Evolutionary conservation across 2,329 filamentous ascomycete species (phyloP).

Genomic region (Diaporthe eres): DNA sequence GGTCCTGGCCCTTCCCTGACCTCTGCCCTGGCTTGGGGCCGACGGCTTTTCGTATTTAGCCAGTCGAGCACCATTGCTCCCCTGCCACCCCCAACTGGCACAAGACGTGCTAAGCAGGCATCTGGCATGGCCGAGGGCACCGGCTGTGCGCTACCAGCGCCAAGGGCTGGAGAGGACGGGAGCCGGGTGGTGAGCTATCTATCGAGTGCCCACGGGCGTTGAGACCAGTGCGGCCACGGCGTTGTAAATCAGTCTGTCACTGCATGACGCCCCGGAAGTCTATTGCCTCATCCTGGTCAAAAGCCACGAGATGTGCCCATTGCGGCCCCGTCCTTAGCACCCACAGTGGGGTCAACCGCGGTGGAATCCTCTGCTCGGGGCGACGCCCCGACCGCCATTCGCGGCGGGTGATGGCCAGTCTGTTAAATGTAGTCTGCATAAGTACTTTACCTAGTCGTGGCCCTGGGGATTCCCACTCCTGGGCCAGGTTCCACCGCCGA

Average conservation of each 20-base stretch:
- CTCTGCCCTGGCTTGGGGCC: not conserved
- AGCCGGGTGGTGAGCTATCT: slow-evolving; percentile 2
- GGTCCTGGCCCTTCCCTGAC: not conserved
- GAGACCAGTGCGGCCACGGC: not conserved
- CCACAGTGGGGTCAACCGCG: slow-evolving; percentile 11
- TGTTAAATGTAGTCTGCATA: slow-evolving; percentile 18
- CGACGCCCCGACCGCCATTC: slow-evolving; percentile 25
- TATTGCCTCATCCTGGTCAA: slow-evolving; percentile 18
- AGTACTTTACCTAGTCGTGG: not conserved
- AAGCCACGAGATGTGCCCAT: slow-evolving; percentile 18
- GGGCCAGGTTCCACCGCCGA: not conserved
- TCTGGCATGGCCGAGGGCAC: slow-evolving; percentile 3
- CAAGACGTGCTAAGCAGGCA: not conserved
- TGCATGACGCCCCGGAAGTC: slow-evolving; percentile 7
- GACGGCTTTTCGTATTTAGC: not conserved
- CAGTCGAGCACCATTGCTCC: slow-evolving; percentile 6
- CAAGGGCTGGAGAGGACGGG: not conserved
- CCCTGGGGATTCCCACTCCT: not conserved
- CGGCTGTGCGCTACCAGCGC: slow-evolving; percentile 6
- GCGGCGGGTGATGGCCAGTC: not conserved
- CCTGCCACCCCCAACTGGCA: not conserved
- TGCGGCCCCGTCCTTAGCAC: slow-evolving; percentile 7
- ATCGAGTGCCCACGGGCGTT: not conserved
- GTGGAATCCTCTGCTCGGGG: slow-evolving; percentile 12
- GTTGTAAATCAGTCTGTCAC: not conserved